Base-by-base conservation (phyloP, 2,329 filamentous ascomycete species). In the Cryphonectria radicalis region DNA sequence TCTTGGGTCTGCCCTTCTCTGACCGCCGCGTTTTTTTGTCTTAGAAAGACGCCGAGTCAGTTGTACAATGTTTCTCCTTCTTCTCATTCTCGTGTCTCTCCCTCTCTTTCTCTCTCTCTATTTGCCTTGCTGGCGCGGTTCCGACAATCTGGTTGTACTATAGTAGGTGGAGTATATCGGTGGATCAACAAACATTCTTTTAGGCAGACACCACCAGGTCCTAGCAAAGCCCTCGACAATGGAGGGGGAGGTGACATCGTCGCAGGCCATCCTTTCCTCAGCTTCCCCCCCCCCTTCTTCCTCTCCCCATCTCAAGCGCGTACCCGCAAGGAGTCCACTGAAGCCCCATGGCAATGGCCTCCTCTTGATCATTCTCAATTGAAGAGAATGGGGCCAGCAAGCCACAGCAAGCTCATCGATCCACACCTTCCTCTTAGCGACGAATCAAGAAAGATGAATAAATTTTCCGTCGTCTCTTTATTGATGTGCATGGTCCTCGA, bases 281-380 rank as follows among this genome's bases (percentile, higher is more conserved):
- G 66, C 59, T 68, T 22, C 57, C 43, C 5, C 43, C 43, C 6
- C 7, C 2, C 2, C 28, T 2, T 2, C 28, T 28, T 28, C 28
- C 28, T 28, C 28, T 28, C 28, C 43, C 19, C 37, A 10, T 11
- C 37, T 13, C 43, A 50, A 32, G 57, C 22, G 57, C 22, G 22
- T 43, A 57, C 59, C 53, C 40, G 57, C 70, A 64, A 59, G 70
- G 70, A 72, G 63, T 59, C 70, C 70, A 72, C 67, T 37, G 67
- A 43, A 64, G 22, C 13, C 46, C 46, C 67, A 67, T 62, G 55
- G 40, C 5, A 40, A 35, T 37, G 28, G 22, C 22, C 28, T 63
- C 4, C 40, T 42, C 40, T 50, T 19, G 5, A 19, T 50, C 22
- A 10, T 2, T 50, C 46, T n/a, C 46, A 10, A 10, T 46, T n/a